phyloP scores from a whole-genome alignment of 495 filamentous ascomycete genomes.

The Penicillium crystallinum region DNA sequence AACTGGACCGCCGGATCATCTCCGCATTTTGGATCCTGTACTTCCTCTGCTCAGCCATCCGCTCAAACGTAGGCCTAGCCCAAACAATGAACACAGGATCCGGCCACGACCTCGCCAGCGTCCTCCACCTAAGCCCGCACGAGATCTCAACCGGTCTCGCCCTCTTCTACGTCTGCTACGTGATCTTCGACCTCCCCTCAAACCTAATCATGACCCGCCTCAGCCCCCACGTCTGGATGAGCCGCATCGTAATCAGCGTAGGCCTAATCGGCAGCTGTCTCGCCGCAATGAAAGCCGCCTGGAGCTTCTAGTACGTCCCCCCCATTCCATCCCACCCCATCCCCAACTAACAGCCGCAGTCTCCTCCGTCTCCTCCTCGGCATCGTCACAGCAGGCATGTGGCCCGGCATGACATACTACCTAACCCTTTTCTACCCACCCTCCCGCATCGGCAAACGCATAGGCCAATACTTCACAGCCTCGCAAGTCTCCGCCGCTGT shows the following conservation, averaged over 20 bases:
- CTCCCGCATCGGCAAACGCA: slow-evolving; percentile 77
- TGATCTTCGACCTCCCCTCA: slow-evolving; percentile 82
- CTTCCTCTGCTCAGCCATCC: slow-evolving; percentile 86
- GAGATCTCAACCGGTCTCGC: slow-evolving; percentile 79
- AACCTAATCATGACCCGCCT: slow-evolving; percentile 85
- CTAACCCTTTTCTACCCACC: slow-evolving; percentile 90
- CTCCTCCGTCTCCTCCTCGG: slow-evolving; percentile 81
- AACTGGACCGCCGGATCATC: slow-evolving; percentile 79
- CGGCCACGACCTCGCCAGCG: slow-evolving; percentile 62
- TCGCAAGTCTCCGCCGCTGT: slow-evolving; percentile 86
- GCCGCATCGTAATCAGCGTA: slow-evolving; percentile 81
- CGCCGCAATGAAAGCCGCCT: slow-evolving; percentile 70
- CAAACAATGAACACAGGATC: slow-evolving; percentile 77
- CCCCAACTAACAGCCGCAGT: slow-evolving; percentile 30
- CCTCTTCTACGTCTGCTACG: slow-evolving; percentile 87
- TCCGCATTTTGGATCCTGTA: slow-evolving; percentile 92
- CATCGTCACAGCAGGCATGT: slow-evolving; percentile 87
- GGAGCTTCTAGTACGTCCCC: slow-evolving; percentile 72
- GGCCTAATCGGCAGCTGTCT: slow-evolving; percentile 80
- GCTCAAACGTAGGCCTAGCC: slow-evolving; percentile 83
- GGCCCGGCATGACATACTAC: slow-evolving; percentile 94
- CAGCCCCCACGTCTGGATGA: slow-evolving; percentile 88
- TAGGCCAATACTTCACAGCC: slow-evolving; percentile 85
- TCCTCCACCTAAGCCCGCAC: slow-evolving; percentile 60
- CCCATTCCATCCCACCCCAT: not conserved